Conservation (phyloP, 495 filamentous ascomycete genomes). For the Rostrohypoxylon terebratum region DNA sequence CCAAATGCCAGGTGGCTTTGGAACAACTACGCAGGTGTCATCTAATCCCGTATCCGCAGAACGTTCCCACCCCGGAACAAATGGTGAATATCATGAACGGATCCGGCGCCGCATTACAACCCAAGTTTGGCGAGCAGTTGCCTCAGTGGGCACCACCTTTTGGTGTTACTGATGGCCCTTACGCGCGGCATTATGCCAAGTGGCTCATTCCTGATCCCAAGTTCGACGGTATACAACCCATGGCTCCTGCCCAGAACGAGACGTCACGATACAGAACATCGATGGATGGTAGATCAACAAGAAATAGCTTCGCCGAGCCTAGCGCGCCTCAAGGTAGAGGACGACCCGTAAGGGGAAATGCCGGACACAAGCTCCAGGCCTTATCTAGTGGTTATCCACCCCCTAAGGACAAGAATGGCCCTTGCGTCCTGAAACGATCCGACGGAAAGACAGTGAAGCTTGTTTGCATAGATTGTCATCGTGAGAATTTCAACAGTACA, state of each 20-base stretch:
- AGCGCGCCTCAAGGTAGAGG: conserved; percentile 65
- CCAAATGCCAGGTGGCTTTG: conserved; percentile 93
- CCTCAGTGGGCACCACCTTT: conserved; percentile 81
- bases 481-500: conserved; percentile 91
- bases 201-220: conserved; percentile 91
- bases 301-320: conserved; percentile 74
- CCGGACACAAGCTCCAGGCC: conserved; percentile 73
- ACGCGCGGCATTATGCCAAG: conserved; percentile 90
- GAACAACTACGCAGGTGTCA: conserved; percentile 94
- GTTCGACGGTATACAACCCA: conserved; percentile 77
- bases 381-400: conserved; percentile 78
- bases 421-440: conserved; percentile 64
- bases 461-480: conserved; percentile 86
- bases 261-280: conserved; percentile 54
- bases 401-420: conserved; percentile 71
- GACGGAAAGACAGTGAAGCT: conserved; percentile 75
- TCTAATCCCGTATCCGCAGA: conserved; percentile 85
- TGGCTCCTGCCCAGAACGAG: conserved; percentile 47
- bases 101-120: conserved; percentile 71
- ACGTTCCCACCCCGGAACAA: conserved; percentile 68
- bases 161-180: conserved; percentile 91
- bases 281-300: conserved; percentile 78
- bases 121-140: conserved; percentile 67
- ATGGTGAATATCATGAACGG: conserved; percentile 76
- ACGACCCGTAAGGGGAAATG: conserved; percentile 69